Base-by-base conservation (phyloP, 2,329 filamentous ascomycete species). In the Hymenoscyphus linearis region DNA sequence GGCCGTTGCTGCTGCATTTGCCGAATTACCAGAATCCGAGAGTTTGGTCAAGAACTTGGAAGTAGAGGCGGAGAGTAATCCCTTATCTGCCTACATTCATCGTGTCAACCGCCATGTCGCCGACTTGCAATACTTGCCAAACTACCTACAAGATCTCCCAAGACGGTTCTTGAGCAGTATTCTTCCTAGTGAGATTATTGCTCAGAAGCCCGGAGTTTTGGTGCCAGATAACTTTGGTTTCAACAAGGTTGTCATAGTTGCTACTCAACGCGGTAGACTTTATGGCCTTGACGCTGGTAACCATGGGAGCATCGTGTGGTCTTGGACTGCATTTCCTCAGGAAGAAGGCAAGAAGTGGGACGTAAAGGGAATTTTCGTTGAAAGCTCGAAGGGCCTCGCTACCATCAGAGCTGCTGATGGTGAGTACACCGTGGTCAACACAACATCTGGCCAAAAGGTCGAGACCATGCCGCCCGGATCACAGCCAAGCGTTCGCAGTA, bases 61-160 rank as follows among this genome's bases (percentile, higher is more conserved):
- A 67, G 84, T 90, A 26, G 93, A 99, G 76, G 89, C 90, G 3
- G 89, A 96, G 71, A 89, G 88, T 70, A 96, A 89, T 71, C 81
- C 90, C 2, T 70, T 90, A 5, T 80, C 83, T 12, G 95, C 95
- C n/a, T 99, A 96, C 71, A 77, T 93, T 31, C 92, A 97, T 75
- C 88, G 95, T 14, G 81, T 96, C 14, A 88, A 83, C 65, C 89
- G 95, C 53, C 95, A 99, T 72, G 69, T 91, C 14, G 80, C 85
- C 53, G 95, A 97, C 66, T 79, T 97, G 44, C 80, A 89, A 70
- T 80, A 88, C 67, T 80, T 98, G 3, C 93, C 93, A 0, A 82
- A 80, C 0, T 96, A 88, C 76, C 75, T 96, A 2, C 81, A 85
- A 64, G 79, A 79, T 16, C 78, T 97, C 10, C 91, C 91, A 4